Percentiles rank a stretch among this genome's conserved stretches.
Evolutionary conservation across 768 basidiomycete genomes (phyloP).

Genomic region (Myochromella boudieri): DNA sequence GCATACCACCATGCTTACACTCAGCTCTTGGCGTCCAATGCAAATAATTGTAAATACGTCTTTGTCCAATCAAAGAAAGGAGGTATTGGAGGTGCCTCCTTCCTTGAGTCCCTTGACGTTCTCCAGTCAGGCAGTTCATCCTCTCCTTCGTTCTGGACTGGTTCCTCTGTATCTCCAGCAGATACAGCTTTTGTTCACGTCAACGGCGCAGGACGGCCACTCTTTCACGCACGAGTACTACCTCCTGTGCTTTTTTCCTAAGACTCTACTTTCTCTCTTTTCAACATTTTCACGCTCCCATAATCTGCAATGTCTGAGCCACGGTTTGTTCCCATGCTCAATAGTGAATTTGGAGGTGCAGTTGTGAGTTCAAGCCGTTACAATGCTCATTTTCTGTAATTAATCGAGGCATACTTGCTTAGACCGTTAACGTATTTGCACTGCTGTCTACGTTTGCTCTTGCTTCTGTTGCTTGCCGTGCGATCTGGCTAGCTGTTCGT

Average conservation of each 20-base stretch:
- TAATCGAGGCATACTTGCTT: background rate
- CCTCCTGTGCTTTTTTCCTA: slow-evolving; percentile 3
- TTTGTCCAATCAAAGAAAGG: slow-evolving; percentile 5
- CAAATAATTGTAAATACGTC: slow-evolving; percentile 15
- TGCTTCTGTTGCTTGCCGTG: slow-evolving; percentile 46
- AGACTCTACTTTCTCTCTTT: slow-evolving; percentile 10
- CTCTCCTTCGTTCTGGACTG: slow-evolving; percentile 22
- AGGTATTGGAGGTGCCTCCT: slow-evolving; percentile 8
- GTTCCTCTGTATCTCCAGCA: slow-evolving; percentile 20
- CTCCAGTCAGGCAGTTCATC: slow-evolving; percentile 11
- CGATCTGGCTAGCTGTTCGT: slow-evolving; percentile 44
- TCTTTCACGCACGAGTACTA: slow-evolving; percentile 16
- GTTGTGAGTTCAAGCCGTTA: slow-evolving; percentile 29
- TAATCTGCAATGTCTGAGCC: slow-evolving; percentile 14
- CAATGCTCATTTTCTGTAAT: background rate
- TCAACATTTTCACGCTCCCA: background rate
- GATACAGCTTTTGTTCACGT: slow-evolving; percentile 18
- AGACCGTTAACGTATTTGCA: slow-evolving; percentile 55
- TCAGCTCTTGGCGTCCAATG: background rate
- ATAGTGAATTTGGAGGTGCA: slow-evolving; percentile 33
- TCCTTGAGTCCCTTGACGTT: slow-evolving; percentile 13
- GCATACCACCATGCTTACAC: background rate
- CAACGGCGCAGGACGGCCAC: slow-evolving; percentile 40
- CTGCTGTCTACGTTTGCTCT: slow-evolving; percentile 54
- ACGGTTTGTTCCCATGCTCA: slow-evolving; percentile 29